Evolutionary conservation across 352 stramenopile genomes (phyloP).

Genomic region (Blastocystis sp.): DNA sequence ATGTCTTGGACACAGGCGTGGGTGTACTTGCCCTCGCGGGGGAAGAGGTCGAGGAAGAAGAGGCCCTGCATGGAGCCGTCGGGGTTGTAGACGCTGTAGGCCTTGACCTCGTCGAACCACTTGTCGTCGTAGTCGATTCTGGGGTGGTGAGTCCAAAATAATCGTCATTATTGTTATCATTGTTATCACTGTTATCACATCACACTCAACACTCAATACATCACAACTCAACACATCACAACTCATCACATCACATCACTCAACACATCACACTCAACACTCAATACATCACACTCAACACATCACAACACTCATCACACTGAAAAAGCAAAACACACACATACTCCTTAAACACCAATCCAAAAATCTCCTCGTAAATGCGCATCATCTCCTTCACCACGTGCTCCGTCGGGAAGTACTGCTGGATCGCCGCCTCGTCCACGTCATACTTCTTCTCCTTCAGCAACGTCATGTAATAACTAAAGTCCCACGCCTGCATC

Average conservation of each 20-base stretch:
- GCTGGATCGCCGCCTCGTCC: constrained; percentile 80
- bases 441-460: constrained; percentile 79
- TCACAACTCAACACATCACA: no score
- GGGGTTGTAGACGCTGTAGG: constrained; percentile 80
- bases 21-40: constrained; percentile 81
- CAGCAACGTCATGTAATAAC: constrained; percentile 83
- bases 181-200: no score
- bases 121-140: constrained; percentile 75
- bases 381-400: constrained; percentile 80
- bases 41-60: constrained; percentile 84
- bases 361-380: constrained; percentile 84
- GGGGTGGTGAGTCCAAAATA: background rate
- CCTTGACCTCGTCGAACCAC: constrained; percentile 83
- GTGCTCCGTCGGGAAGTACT: constrained; percentile 83
- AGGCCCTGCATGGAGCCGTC: constrained; percentile 76
- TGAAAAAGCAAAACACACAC: background rate
- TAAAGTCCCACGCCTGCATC: constrained; percentile 85
- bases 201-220: no score
- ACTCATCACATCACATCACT: no score
- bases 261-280: no score
- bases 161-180: no score
- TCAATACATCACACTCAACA: no score
- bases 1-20: constrained; percentile 84
- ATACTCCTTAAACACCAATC: constrained; percentile 81
- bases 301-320: no score